A percentile compares a stretch with the other conserved stretches of the same genome.
These are phyloP conservation scores for Rhododendron ovatum DNA, from an alignment of 148 eudicot species.

Conservation along the genomic window DNA sequence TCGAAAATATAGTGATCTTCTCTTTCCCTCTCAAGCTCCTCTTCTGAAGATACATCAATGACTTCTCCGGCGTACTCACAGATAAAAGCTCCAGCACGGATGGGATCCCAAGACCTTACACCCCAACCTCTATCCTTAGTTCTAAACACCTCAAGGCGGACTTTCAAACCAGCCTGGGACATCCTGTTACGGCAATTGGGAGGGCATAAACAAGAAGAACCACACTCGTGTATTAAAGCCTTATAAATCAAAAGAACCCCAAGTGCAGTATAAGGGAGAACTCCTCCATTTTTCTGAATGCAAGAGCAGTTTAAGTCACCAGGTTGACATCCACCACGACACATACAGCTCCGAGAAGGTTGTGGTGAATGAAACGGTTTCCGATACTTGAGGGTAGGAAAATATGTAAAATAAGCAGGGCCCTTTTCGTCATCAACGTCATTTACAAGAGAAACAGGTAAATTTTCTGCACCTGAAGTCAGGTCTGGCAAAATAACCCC, in stretches of 20 bases:
- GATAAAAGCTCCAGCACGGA: conserved; percentile 62
- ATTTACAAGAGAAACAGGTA: conserved; percentile 73
- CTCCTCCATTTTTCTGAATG: conserved; percentile 63
- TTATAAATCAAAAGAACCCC: conserved; percentile 56
- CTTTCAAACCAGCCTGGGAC: conserved; percentile 61
- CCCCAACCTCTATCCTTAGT: conserved; percentile 88
- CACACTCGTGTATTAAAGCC: conserved; percentile 70
- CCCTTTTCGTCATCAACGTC: conserved; percentile 83
- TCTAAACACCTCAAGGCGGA: conserved; percentile 76
- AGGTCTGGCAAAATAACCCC: conserved; percentile 83
- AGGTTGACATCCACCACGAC: conserved; percentile 64
- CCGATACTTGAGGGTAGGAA: conserved; percentile 41
- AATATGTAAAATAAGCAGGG: conserved; percentile 77
- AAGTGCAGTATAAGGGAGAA: conserved; percentile 47
- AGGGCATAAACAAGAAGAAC: conserved; percentile 62
- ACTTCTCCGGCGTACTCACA: conserved; percentile 82
- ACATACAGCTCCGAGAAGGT: conserved; percentile 51
- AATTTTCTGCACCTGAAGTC: conserved; percentile 70
- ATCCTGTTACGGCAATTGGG: conserved; percentile 67
- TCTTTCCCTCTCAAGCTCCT: conserved; percentile 41
- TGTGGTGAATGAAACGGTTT: conserved; percentile 45
- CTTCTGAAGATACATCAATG: conserved; percentile 42
- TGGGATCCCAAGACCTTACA: conserved; percentile 77
- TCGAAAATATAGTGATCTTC: conserved; percentile 61
- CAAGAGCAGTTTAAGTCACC: conserved; percentile 76